phyloP scores from a whole-genome alignment of 257 asterid genomes.

The Solanum peruvianum region DNA sequence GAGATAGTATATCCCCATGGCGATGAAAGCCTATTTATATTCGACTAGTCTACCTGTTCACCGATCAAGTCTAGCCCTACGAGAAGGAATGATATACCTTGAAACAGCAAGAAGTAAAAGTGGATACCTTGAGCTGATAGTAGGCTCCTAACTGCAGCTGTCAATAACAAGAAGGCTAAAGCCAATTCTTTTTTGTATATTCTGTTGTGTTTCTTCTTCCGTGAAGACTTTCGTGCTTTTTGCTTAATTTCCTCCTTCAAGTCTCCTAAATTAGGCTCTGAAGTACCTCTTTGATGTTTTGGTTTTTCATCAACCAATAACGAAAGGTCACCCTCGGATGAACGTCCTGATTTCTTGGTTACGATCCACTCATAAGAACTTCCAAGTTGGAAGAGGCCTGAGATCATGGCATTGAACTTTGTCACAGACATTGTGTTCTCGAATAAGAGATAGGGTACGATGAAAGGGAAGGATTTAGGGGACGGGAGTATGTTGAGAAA shows the following conservation, averaged over 20 bases:
- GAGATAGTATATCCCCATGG: neutral
- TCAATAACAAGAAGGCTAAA: conserved; percentile 64
- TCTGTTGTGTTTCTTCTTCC: conserved; percentile 68
- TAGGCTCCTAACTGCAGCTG: conserved; percentile 71
- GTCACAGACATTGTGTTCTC: conserved; percentile 98
- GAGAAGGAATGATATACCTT: conserved; percentile 78
- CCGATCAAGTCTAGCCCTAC: conserved; percentile 92
- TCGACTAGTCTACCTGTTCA: conserved; percentile 48
- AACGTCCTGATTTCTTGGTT: conserved; percentile 79
- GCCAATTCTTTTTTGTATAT: conserved; percentile 72
- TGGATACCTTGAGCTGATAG: conserved; percentile 94
- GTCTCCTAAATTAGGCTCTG: conserved; percentile 63
- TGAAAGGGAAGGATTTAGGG: conserved; percentile 89
- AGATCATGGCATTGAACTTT: conserved; percentile 90
- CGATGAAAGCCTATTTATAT: neutral
- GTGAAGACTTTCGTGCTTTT: conserved; percentile 18
- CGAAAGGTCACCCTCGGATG: conserved; percentile 66
- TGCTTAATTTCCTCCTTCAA: conserved; percentile 36
- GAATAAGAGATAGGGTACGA: conserved; percentile 74
- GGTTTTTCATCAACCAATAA: conserved; percentile 38
- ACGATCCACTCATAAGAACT: conserved; percentile 95
- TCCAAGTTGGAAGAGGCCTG: conserved; percentile 88
- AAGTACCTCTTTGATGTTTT: conserved; percentile 45
- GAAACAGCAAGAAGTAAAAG: conserved; percentile 85
- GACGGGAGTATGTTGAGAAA: conserved; percentile 74